Percentiles rank a stretch among this genome's conserved stretches.
These are phyloP conservation scores for Ogataea dorogensis DNA, from an alignment of 805 yeast genomes.

Conservation along the genomic window DNA sequence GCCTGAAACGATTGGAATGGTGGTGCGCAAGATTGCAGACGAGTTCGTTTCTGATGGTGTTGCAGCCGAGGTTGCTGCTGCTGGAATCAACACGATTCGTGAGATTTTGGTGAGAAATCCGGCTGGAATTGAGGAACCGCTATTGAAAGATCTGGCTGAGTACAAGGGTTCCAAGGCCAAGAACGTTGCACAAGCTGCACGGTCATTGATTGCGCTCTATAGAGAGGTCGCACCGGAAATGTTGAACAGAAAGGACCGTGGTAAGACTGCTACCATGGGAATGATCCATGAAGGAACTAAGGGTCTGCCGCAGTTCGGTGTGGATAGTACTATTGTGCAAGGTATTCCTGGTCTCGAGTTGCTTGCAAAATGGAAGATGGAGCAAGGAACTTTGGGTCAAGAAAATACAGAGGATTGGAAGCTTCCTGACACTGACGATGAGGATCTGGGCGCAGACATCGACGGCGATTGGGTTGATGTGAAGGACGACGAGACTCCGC, in stretches of 20 bases:
- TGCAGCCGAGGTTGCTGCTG: slow-evolving; percentile 95
- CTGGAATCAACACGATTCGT: slow-evolving; percentile 93
- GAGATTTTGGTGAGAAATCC: slow-evolving; percentile 94
- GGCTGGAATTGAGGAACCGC: slow-evolving; percentile 82
- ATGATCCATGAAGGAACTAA: slow-evolving; percentile 55
- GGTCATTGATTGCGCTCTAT: slow-evolving; percentile 78
- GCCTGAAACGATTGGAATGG: slow-evolving; percentile 79
- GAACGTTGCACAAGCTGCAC: slow-evolving; percentile 92
- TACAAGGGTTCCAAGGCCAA: slow-evolving; percentile 93
- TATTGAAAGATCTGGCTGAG: slow-evolving; percentile 84
- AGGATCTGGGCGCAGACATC: slow-evolving; percentile 51
- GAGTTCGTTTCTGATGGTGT: slow-evolving; percentile 99
- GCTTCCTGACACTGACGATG: slow-evolving; percentile 56
- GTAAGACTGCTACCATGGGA: slow-evolving; percentile 86
- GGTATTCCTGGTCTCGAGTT: slow-evolving; percentile 91
- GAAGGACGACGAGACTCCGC: slow-evolving; percentile 79
- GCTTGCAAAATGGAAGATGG: slow-evolving; percentile 79
- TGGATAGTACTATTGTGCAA: slow-evolving; percentile 58
- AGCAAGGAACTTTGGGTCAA: slow-evolving; percentile 52
- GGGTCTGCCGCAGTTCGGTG: slow-evolving; percentile 67
- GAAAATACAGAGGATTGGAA: slow-evolving; percentile 62
- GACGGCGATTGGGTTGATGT: slow-evolving; percentile 94
- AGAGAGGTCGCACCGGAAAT: slow-evolving; percentile 96
- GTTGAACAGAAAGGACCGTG: slow-evolving; percentile 88
- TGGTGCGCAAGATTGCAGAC: slow-evolving; percentile 90